A percentile compares a stretch with the other conserved stretches of the same genome.
These are phyloP conservation scores for Cystobasidium sp. DNA, from an alignment of 1,284 basidiomycete species.

Conservation along the genomic window DNA sequence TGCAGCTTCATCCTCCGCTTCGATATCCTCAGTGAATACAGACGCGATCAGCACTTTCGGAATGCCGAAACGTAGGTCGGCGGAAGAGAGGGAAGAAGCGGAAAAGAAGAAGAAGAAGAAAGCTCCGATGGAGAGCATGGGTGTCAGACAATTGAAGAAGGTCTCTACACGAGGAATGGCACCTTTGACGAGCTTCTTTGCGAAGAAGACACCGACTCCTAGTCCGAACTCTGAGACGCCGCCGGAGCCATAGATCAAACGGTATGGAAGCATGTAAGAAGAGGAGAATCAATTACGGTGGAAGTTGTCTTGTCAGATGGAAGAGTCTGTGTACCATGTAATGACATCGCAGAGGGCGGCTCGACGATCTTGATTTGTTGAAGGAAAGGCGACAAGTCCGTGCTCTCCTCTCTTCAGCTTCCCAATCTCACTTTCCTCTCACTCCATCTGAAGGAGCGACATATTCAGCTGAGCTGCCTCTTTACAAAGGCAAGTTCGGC, in stretches of 20 bases:
- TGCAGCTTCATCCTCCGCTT: constrained; percentile 24
- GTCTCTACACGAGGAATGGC: constrained; percentile 42
- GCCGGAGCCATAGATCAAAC: neutral
- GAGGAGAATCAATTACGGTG: neutral
- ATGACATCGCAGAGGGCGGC: no score
- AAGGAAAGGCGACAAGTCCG: no score
- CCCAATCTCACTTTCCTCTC: no score
- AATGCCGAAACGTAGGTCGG: constrained; percentile 22
- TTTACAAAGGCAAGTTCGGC: neutral
- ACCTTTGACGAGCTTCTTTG: constrained; percentile 45
- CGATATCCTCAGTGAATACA: constrained; percentile 6
- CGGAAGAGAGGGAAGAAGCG: constrained; percentile 22
- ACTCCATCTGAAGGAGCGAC: no score
- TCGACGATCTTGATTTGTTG: no score
- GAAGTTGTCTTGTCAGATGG: neutral
- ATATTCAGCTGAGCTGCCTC: no score
- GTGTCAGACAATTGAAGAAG: constrained; percentile 43
- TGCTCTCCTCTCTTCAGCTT: no score
- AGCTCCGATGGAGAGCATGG: constrained; percentile 25
- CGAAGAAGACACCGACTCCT: constrained; percentile 39
- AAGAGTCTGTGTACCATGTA: no score
- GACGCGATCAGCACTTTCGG: constrained; percentile 31
- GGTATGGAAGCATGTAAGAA: neutral
- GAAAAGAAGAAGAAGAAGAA: constrained; percentile 37
- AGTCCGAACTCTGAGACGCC: constrained; percentile 26